Base-by-base conservation (phyloP, 257 asterid species). In the Dorcoceras hygrometricum region DNA sequence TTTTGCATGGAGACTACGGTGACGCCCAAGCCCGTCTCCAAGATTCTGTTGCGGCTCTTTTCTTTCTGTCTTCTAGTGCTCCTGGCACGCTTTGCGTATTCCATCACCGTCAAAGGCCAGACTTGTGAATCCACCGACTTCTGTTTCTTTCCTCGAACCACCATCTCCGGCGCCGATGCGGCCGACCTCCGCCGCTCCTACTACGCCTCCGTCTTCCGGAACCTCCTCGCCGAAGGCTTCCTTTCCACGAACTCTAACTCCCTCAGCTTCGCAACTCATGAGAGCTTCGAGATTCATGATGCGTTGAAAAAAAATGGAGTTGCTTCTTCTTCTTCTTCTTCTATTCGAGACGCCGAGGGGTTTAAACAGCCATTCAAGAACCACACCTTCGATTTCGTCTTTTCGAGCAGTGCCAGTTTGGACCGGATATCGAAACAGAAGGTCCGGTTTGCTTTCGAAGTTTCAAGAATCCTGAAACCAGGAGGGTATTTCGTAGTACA, bases 401-500 rank as follows among this genome's bases (percentile, higher is more conserved):
- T 81, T 66, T 79, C 87, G 5, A 68, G 79, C 58, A 16, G 57
- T 25, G 67, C 70, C 48, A 84, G 73, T 18, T 70, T 84, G 51
- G 89, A 84, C 57, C 57, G 77, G 61, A 10, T 80, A 19, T 10
- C 26, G 53, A 65, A 71, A 19, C 87, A 85, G n/a, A n/a, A n/a
- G 64, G 76, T 71, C 3, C 70, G 70, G 39, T 82, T 84, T 11
- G 84, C 84, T 8, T 71, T 57, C n/a, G 85, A 84, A 66, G 82
- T 84, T 60, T 80, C 75, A 20, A 67, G 87, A 63, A 87, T 82
- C 26, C 67, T 87, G 28, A 84, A 72, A 68, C 76, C 74, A 0
- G 86, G 86, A 1, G 95, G 90, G 12, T 77, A 80, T 72, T 72
- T 87, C 27, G 89, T 84, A 3, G 31, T 80, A 67, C 95, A 77